phyloP scores from a whole-genome alignment of 306 rosid species.

The Cotoneaster glaucophyllus region DNA sequence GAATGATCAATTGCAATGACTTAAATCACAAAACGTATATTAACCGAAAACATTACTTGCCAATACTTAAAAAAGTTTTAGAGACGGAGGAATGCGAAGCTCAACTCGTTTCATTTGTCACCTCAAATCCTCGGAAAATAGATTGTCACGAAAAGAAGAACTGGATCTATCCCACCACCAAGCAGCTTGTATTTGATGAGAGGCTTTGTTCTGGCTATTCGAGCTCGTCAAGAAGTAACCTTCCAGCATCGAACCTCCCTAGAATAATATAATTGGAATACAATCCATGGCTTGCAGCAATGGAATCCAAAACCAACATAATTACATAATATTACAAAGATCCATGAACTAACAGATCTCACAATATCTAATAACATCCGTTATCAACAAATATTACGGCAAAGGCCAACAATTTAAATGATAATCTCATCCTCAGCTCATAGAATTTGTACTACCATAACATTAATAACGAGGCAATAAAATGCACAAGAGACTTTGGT shows the following conservation, averaged over 20 bases:
- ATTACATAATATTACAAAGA: background rate
- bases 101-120: background rate
- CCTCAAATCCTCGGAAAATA: background rate
- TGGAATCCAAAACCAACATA: background rate
- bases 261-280: background rate
- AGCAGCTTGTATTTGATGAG: background rate
- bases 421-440: too few relatives aligned
- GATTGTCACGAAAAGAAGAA: accelerated
- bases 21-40: background rate
- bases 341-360: background rate
- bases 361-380: background rate
- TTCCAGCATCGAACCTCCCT: background rate
- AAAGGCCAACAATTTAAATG: too few relatives aligned
- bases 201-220: too few relatives aligned
- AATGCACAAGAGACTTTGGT: too few relatives aligned
- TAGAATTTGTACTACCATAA: too few relatives aligned
- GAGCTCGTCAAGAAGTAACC: too few relatives aligned
- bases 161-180: background rate
- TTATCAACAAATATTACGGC: too few relatives aligned
- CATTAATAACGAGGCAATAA: too few relatives aligned
- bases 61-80: background rate
- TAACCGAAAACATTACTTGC: background rate
- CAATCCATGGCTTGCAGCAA: background rate
- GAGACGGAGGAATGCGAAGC: background rate
- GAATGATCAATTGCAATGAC: background rate